phyloP scores from a whole-genome alignment of 1,139 yeast species.

The Geotrichum restrictum region DNA sequence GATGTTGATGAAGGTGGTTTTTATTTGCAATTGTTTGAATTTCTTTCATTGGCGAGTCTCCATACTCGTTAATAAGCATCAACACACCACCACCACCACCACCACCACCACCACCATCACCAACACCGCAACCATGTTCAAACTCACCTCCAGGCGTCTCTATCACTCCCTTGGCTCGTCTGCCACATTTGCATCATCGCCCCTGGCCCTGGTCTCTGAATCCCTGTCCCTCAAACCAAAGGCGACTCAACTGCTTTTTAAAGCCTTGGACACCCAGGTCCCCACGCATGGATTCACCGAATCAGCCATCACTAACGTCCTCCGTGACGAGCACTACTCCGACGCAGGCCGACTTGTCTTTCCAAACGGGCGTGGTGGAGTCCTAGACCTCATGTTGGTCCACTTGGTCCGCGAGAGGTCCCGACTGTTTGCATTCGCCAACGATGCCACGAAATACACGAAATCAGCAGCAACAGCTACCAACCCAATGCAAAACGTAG shows the following conservation, averaged over 20 bases:
- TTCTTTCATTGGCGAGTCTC: too few relatives aligned
- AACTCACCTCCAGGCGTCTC: too few relatives aligned
- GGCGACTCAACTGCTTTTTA: conserved; percentile 15
- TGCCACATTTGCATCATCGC: not conserved
- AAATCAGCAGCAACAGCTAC: conserved; percentile 27
- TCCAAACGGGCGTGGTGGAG: conserved; percentile 43
- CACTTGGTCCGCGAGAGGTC: conserved; percentile 53
- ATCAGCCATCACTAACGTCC: conserved; percentile 57
- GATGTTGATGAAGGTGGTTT: too few relatives aligned
- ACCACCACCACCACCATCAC: too few relatives aligned
- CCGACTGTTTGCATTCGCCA: conserved; percentile 31
- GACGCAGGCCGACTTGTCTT: conserved; percentile 66
- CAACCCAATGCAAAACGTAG: conserved; percentile 32
- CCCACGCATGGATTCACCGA: conserved; percentile 69
- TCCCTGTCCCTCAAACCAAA: conserved; percentile 17
- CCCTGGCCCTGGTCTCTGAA: conserved; percentile 2
- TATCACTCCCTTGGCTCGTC: conserved; percentile 15
- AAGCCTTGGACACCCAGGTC: conserved; percentile 38
- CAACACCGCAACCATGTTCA: too few relatives aligned
- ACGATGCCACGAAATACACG: conserved; percentile 8
- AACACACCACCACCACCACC: not conserved
- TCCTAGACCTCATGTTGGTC: conserved; percentile 60
- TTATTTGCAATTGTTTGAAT: too few relatives aligned
- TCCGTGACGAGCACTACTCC: conserved; percentile 57
- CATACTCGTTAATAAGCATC: too few relatives aligned